These are phyloP conservation scores for Paramarasmius palmivorus DNA, from an alignment of 1,284 basidiomycete genomes.

Conservation along the genomic window DNA sequence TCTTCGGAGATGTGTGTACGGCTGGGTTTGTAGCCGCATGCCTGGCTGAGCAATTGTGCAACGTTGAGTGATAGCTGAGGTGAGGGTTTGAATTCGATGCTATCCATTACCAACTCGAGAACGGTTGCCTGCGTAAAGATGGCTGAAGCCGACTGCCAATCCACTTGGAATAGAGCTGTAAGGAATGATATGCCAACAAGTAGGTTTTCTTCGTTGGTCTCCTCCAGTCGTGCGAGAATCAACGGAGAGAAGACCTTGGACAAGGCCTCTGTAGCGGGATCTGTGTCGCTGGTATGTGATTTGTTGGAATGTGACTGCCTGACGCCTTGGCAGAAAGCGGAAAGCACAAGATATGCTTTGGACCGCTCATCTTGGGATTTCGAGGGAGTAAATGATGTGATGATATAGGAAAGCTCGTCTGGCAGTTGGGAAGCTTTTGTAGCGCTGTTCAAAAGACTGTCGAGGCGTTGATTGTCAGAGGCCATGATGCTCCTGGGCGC, in stretches of 20 bases:
- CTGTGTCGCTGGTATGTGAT: conserved; percentile 29
- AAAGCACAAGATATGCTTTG: conserved; percentile 67
- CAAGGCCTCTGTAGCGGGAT: conserved; percentile 49
- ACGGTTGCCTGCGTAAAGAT: conserved; percentile 65
- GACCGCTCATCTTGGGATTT: conserved; percentile 47
- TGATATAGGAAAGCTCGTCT: conserved; percentile 55
- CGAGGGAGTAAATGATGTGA: conserved; percentile 56
- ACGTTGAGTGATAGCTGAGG: conserved; percentile 50
- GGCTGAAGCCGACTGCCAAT: conserved; percentile 59
- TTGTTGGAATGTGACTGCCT: conserved; percentile 36
- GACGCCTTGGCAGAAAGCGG: conserved; percentile 62
- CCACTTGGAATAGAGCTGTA: conserved; percentile 75
- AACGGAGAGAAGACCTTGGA: conserved; percentile 47
- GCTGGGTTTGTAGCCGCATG: conserved; percentile 71
- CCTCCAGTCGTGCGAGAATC: conserved; percentile 48
- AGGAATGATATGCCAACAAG: conserved; percentile 63
- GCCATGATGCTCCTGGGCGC: conserved; percentile 1
- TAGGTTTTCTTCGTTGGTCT: conserved; percentile 51
- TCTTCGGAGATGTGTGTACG: conserved; percentile 60
- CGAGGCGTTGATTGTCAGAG: conserved; percentile 21
- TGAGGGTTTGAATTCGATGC: conserved; percentile 61
- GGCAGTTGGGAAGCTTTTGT: conserved; percentile 38
- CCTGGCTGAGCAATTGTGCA: conserved; percentile 72
- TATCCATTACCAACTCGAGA: conserved; percentile 62
- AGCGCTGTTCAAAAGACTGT: conserved; percentile 34